phyloP scores from a whole-genome alignment of 768 basidiomycete genomes.

The Psilocybe subaeruginosa region DNA sequence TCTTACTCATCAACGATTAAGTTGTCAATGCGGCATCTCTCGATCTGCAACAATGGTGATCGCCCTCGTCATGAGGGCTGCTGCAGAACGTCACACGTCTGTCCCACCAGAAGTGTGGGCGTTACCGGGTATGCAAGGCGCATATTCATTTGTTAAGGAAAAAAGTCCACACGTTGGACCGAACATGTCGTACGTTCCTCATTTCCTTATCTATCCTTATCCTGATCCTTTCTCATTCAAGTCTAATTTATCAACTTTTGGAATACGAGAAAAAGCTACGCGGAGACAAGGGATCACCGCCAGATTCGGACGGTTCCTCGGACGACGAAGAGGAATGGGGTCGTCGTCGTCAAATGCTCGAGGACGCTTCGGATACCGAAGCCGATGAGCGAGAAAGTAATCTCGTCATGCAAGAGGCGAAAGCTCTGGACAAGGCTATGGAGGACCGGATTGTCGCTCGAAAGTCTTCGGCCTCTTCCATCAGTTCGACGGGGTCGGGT shows the following conservation, averaged over 20 bases:
- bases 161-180: slow-evolving; percentile 89
- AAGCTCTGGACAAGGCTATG: slow-evolving; percentile 85
- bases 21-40: slow-evolving; percentile 94
- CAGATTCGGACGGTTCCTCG: slow-evolving; percentile 59
- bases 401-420: slow-evolving; percentile 76
- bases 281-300: slow-evolving; percentile 42
- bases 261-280: slow-evolving; percentile 85
- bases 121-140: slow-evolving; percentile 86
- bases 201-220: slow-evolving; percentile 1
- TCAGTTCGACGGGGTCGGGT: slow-evolving; percentile 55
- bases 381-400: slow-evolving; percentile 58
- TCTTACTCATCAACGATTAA: slow-evolving; percentile 33
- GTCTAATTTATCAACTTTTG: slow-evolving; percentile 90
- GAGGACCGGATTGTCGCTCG: slow-evolving; percentile 80
- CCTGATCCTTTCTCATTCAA: slow-evolving; percentile 33
- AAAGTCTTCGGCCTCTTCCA: slow-evolving; percentile 68
- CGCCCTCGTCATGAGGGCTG: slow-evolving; percentile 93
- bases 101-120: slow-evolving; percentile 79
- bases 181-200: slow-evolving; percentile 85
- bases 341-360: slow-evolving; percentile 63
- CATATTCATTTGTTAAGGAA: slow-evolving; percentile 88
- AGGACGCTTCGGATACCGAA: slow-evolving; percentile 53
- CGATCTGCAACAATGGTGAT: slow-evolving; percentile 90
- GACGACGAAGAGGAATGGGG: slow-evolving; percentile 83
- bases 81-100: slow-evolving; percentile 62